Base-by-base conservation (phyloP, 805 yeast species). In the Metschnikowia santaceciliae region DNA sequence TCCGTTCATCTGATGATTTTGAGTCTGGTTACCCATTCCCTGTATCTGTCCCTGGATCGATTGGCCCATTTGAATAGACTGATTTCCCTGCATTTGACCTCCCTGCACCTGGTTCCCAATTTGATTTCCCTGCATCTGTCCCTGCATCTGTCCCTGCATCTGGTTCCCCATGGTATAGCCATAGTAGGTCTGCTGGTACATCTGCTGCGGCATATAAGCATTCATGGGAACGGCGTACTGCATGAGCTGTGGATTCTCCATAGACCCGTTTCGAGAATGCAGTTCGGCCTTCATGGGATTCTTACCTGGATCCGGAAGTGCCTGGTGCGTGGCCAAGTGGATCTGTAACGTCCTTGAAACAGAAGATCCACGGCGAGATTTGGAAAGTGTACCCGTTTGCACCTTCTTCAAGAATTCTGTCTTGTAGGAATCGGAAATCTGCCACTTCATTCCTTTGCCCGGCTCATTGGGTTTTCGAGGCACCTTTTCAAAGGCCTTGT, bases 391-490 rank as follows among this genome's bases (percentile, higher is more conserved):
- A 14, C 96, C 96, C 53, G 80, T 83, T 52, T 81, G 81, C 71
- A 91, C 83, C 71, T 90, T 88, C 58, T 78, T 80, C 65, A 91
- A 69, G 61, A 91, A 91, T 57, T 94, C 99, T 42, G 83, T 84
- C 61, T 86, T 84, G 66, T 87, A 92, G 44, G 83, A 73, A 38
- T 89, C 94, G 55, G 90, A 83, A 52, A 94, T 91, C 71, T 90
- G 95, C 99, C 99, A 94, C 70, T 94, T 94, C 96, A 94, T 92
- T 56, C 99, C 98, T 68, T 94, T 94, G 15, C 99, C 99, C 0
- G 98, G 97, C 71, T 94, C 98, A 67, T 90, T 86, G 32, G 96
- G 91, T 64, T 88, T 81, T 62, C 99, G 79, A 38, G 98, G 97
- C 20, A 92, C 97, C 70, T 94, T 94, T 63, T 92, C 98, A 71